Percentiles rank a stretch among this genome's conserved stretches.
phyloP scores from a whole-genome alignment of 2,329 filamentous ascomycete genomes.

The Ascochyta lentis region DNA sequence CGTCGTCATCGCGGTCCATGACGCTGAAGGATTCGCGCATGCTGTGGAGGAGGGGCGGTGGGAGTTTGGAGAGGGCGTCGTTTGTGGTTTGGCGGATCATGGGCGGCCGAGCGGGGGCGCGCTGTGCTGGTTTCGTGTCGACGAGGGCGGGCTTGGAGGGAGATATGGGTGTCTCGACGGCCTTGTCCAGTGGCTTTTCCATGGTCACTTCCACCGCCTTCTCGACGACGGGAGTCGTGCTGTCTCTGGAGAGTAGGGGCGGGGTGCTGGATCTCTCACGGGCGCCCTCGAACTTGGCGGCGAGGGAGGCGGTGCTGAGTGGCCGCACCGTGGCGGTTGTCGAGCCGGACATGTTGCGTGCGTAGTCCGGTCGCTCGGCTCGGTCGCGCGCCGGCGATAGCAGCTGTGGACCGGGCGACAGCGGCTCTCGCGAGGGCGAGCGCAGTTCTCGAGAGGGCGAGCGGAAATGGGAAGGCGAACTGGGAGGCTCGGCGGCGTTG shows the following conservation, averaged over 20 bases:
- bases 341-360: constrained; percentile 24
- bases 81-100: constrained; percentile 35
- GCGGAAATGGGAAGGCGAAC: constrained; percentile 36
- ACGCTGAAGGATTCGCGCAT: constrained; percentile 94
- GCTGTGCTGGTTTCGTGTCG: constrained; percentile 1
- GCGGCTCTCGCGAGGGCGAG: constrained; percentile 25
- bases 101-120: constrained; percentile 31
- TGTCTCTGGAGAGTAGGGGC: constrained; percentile 2
- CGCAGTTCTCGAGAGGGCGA: constrained; percentile 24
- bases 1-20: constrained; percentile 87
- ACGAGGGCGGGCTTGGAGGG: background rate
- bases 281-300: constrained; percentile 48
- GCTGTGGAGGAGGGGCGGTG: constrained; percentile 81
- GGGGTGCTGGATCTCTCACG: constrained; percentile 33
- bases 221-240: constrained; percentile 34
- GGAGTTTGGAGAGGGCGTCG: constrained; percentile 69
- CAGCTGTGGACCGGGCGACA: constrained; percentile 5
- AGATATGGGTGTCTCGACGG: background rate
- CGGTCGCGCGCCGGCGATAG: constrained; percentile 7
- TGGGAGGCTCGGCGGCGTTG: constrained; percentile 36
- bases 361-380: constrained; percentile 13
- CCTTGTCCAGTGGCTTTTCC: background rate
- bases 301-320: constrained; percentile 41
- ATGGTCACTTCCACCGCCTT: constrained; percentile 28
- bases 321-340: constrained; percentile 33